Conservation (phyloP, 306 rosid species). For the Ammopiptanthus mongolicus region DNA sequence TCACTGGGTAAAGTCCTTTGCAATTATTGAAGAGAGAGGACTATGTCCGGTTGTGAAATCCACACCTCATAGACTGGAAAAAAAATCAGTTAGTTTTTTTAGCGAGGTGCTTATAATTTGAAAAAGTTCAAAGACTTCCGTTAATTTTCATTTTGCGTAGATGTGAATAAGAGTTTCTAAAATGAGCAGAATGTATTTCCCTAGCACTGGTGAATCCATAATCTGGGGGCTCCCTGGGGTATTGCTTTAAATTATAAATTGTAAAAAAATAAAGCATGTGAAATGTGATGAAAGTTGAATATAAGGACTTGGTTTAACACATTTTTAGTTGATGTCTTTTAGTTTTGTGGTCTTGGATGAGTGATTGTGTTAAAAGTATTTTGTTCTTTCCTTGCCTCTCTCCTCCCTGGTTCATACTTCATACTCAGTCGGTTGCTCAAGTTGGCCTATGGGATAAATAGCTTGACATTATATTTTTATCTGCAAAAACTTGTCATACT, state of each 20-base stretch:
- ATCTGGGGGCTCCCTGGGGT: background rate
- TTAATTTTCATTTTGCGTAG: background rate
- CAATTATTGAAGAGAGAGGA: background rate
- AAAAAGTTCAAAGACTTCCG: background rate
- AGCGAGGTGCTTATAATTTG: background rate
- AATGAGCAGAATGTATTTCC: background rate
- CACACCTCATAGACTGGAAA: background rate
- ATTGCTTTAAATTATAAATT: background rate
- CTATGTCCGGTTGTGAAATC: background rate
- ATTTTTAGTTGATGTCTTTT: background rate
- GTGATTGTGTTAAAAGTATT: background rate
- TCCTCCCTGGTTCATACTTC: background rate
- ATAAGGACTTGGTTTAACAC: background rate
- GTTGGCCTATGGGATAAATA: background rate
- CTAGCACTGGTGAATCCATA: background rate
- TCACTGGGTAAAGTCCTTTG: background rate
- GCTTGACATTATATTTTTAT: background rate
- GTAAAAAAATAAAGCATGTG: background rate
- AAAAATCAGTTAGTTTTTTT: background rate
- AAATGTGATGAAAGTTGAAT: background rate
- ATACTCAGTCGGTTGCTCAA: background rate
- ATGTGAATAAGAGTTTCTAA: background rate
- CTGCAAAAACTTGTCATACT: background rate
- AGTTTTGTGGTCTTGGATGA: slow-evolving; percentile 7
- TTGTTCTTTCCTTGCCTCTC: background rate